Conservation (phyloP, 1,284 basidiomycete genomes). For the Flammula alnicola region DNA sequence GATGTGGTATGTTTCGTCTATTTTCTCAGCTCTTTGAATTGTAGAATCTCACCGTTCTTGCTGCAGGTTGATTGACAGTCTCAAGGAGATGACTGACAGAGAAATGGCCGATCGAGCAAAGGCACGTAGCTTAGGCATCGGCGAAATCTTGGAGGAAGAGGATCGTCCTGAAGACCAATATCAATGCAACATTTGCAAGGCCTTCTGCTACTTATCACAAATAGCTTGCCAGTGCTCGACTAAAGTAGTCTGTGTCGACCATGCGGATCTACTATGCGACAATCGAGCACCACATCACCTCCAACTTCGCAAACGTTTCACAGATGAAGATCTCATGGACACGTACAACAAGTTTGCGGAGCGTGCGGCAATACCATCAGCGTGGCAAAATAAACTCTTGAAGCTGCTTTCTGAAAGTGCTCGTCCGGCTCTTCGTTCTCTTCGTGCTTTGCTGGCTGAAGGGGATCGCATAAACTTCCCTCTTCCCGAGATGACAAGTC, state of each 20-base stretch:
- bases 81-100: constrained; percentile 88
- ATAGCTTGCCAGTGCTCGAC: constrained; percentile 80
- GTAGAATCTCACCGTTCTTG: constrained; percentile 19
- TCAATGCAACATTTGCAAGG: constrained; percentile 93
- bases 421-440: constrained; percentile 74
- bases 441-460: constrained; percentile 82
- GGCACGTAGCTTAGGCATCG: constrained; percentile 61
- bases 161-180: constrained; percentile 93
- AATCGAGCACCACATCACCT: constrained; percentile 60
- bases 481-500: constrained; percentile 72
- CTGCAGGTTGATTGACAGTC: constrained; percentile 78
- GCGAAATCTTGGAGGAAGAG: constrained; percentile 75
- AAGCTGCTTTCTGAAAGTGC: constrained; percentile 70
- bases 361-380: constrained; percentile 74
- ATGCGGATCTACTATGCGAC: constrained; percentile 79
- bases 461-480: constrained; percentile 84
- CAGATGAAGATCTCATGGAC: constrained; percentile 79
- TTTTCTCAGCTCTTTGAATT: constrained; percentile 21
- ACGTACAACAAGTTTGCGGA: constrained; percentile 69
- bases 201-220: constrained; percentile 95
- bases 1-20: constrained; percentile 69
- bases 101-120: constrained; percentile 75
- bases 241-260: constrained; percentile 87
- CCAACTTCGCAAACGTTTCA: constrained; percentile 79
- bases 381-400: constrained; percentile 77